Evolutionary conservation across 2,329 filamentous ascomycete genomes (phyloP).

Genomic region (Ceratocystis lukuohia): DNA sequence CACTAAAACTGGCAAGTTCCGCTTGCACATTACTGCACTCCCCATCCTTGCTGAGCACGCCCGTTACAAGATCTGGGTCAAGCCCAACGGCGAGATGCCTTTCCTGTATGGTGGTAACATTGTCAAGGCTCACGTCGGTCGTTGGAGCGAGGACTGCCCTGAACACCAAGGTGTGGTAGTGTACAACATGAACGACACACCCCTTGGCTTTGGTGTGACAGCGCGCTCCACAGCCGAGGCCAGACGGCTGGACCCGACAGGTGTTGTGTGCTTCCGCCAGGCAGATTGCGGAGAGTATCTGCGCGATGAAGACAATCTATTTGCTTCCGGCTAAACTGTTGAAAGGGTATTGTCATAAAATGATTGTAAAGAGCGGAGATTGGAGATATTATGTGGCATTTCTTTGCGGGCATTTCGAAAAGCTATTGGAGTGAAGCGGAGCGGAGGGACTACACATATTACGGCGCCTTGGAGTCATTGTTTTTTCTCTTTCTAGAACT

Average conservation of each 20-base stretch:
- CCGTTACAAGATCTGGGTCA: conserved; percentile 94
- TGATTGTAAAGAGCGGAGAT: not conserved
- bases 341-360: not conserved
- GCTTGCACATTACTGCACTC: conserved; percentile 79
- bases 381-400: conserved; percentile 15
- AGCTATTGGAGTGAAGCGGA: conserved; percentile 9
- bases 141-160: conserved; percentile 82
- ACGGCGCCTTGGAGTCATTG: conserved; percentile 18
- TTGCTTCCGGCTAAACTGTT: conserved; percentile 36
- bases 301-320: conserved; percentile 61
- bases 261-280: conserved; percentile 78
- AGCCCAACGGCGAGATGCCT: conserved; percentile 92
- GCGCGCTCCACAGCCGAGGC: conserved; percentile 77
- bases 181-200: conserved; percentile 81
- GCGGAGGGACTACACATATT: conserved; percentile 16
- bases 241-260: conserved; percentile 75
- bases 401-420: conserved; percentile 18
- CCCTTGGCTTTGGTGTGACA: conserved; percentile 85
- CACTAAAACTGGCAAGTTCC: conserved; percentile 92
- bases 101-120: conserved; percentile 91
- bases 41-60: conserved; percentile 82
- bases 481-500: conserved; percentile 17
- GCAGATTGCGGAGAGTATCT: conserved; percentile 91
- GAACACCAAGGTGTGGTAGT: conserved; percentile 89
- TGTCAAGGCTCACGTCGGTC: conserved; percentile 55